Percentiles rank a stretch among this genome's conserved stretches.
These are phyloP conservation scores for Hypoxylon rickii DNA, from an alignment of 495 filamentous ascomycete species.

Conservation along the genomic window DNA sequence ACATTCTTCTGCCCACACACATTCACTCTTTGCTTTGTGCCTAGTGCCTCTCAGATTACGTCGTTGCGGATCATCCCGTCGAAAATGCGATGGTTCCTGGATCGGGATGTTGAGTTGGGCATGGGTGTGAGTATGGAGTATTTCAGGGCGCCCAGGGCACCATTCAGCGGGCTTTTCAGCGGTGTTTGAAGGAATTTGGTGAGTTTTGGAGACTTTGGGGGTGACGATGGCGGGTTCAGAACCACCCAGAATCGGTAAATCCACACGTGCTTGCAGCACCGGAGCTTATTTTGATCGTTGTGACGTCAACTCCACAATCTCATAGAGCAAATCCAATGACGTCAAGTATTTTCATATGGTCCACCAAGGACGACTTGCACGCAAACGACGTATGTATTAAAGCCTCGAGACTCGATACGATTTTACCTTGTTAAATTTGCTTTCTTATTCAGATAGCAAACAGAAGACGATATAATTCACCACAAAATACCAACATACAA, in stretches of 20 bases:
- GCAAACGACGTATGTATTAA: constrained; percentile 23
- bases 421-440: background rate
- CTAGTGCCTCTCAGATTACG: no score
- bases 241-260: constrained; percentile 14
- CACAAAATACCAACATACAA: constrained; percentile 1
- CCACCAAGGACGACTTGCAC: constrained; percentile 10
- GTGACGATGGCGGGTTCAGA: no score
- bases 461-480: background rate
- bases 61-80: constrained; percentile 6
- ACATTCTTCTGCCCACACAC: no score
- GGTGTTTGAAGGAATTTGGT: no score
- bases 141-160: background rate
- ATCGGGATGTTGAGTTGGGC: background rate
- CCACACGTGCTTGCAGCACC: constrained; percentile 15
- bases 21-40: no score
- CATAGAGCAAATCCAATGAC: no score
- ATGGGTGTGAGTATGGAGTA: constrained; percentile 6
- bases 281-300: constrained; percentile 8
- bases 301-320: constrained; percentile 20
- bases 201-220: no score
- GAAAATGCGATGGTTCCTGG: constrained; percentile 12
- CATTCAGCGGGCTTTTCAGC: no score
- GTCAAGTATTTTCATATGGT: constrained; percentile 16
- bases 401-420: constrained; percentile 5
- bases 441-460: background rate